Evolutionary conservation across 2,329 filamentous ascomycete species (phyloP).

Genomic region (Amauroascus niger): DNA sequence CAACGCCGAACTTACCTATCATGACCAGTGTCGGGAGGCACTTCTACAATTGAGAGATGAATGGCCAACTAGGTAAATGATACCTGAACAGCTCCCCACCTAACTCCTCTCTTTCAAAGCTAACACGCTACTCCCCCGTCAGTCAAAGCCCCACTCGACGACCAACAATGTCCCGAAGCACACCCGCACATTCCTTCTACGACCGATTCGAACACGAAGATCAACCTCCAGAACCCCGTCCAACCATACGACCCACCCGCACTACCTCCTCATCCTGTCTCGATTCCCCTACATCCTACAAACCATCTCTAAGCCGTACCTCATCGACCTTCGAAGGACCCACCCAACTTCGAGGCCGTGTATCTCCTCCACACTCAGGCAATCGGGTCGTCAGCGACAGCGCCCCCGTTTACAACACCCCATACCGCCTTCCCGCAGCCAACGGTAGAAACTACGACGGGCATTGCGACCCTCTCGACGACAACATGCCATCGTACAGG

Average conservation of each 20-base stretch:
- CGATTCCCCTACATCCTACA: conserved; percentile 22
- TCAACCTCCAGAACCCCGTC: conserved; percentile 40
- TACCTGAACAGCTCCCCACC: conserved; percentile 23
- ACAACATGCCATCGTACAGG: conserved; percentile 39
- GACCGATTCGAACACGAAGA: conserved; percentile 50
- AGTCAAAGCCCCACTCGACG: conserved; percentile 30
- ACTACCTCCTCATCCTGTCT: conserved; percentile 27
- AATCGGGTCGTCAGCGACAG: conserved; percentile 50
- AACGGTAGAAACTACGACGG: conserved; percentile 38
- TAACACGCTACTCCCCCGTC: background rate
- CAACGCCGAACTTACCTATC: conserved; percentile 80
- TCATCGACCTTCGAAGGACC: conserved; percentile 53
- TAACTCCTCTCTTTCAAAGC: background rate
- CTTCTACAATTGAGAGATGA: conserved; percentile 59
- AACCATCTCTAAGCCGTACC: conserved; percentile 43
- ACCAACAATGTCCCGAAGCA: conserved; percentile 48
- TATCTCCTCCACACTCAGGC: conserved; percentile 39
- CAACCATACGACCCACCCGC: conserved; percentile 43
- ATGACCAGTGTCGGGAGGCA: conserved; percentile 82
- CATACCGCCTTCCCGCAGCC: conserved; percentile 37
- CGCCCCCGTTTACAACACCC: conserved; percentile 39
- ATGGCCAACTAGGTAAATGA: conserved; percentile 58
- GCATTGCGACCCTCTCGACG: conserved; percentile 41
- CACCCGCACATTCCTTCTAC: conserved; percentile 54
- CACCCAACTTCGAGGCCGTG: conserved; percentile 44